Conservation (phyloP, 1,284 basidiomycete species). For the Trichosporon inkin region DNA sequence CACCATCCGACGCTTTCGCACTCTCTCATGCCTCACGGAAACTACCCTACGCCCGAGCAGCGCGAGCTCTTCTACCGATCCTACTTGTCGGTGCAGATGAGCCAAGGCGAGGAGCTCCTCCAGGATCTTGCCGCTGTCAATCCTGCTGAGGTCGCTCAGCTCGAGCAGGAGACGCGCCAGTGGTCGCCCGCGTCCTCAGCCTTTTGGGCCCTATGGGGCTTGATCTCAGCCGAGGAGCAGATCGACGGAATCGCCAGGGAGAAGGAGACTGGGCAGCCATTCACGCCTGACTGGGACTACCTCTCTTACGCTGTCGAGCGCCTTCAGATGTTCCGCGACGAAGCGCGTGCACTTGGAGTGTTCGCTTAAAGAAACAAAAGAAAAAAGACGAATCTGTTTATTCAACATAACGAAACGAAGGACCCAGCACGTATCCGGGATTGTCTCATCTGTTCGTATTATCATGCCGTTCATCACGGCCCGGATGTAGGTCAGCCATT, state of each 20-base stretch:
- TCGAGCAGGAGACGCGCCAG: slow-evolving; percentile 71
- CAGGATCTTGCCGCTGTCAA: slow-evolving; percentile 35
- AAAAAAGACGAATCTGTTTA: background rate
- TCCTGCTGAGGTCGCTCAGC: slow-evolving; percentile 40
- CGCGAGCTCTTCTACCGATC: slow-evolving; percentile 76
- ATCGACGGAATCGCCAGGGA: slow-evolving; percentile 57
- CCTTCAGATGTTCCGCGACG: slow-evolving; percentile 48
- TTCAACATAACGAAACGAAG: background rate
- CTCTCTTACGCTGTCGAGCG: slow-evolving; percentile 48
- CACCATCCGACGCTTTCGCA: slow-evolving; percentile 62
- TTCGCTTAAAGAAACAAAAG: background rate
- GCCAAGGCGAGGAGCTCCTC: slow-evolving; percentile 35
- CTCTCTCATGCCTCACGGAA: slow-evolving; percentile 63
- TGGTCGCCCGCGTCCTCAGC: slow-evolving; percentile 86
- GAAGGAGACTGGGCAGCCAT: slow-evolving; percentile 18
- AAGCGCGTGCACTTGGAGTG: slow-evolving; percentile 40
- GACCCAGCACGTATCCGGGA: background rate
- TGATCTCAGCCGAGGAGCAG: slow-evolving; percentile 81
- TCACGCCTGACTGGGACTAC: slow-evolving; percentile 47
- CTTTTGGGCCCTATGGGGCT: slow-evolving; percentile 88
- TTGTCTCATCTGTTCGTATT: background rate
- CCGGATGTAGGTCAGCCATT: slow-evolving; percentile 6
- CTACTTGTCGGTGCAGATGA: slow-evolving; percentile 59
- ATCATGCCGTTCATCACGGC: slow-evolving; percentile 6
- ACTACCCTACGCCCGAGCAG: slow-evolving; percentile 70